phyloP scores from a whole-genome alignment of 2,329 filamentous ascomycete species.

The Knoxdaviesia proteae region DNA sequence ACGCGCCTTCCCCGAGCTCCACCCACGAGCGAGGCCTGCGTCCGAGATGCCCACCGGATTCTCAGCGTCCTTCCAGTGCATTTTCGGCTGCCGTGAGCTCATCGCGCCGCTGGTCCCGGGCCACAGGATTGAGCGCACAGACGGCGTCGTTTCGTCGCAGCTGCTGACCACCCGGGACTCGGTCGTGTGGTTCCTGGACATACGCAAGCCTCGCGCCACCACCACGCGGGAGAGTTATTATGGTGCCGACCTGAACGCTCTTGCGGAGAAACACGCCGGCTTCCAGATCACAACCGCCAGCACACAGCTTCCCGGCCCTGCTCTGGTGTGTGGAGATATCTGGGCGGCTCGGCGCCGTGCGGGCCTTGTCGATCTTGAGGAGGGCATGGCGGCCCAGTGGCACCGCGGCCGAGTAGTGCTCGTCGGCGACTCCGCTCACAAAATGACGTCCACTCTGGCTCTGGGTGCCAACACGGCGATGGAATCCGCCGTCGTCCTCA shows the following conservation, averaged over 20 bases:
- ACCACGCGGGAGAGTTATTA: not conserved
- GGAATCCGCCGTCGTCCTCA: conserved; percentile 8
- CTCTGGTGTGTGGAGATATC: not conserved
- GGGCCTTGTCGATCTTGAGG: conserved; percentile 11
- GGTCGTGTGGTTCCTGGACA: not conserved
- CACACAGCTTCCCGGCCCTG: too few relatives aligned
- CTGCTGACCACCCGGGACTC: not conserved
- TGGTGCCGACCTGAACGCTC: not conserved
- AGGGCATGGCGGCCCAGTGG: conserved; percentile 12
- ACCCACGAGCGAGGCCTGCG: too few relatives aligned
- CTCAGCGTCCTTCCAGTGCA: not conserved
- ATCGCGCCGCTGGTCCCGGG: not conserved
- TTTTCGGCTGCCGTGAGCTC: not conserved
- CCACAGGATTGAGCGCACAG: not conserved
- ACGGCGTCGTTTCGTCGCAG: not conserved
- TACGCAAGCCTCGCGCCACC: not conserved
- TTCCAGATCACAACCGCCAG: not conserved
- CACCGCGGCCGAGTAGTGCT: conserved; percentile 12
- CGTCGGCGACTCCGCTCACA: conserved; percentile 13
- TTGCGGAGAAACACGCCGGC: not conserved
- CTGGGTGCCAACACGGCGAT: conserved; percentile 14
- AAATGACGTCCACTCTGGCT: conserved; percentile 13
- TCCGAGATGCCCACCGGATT: not conserved
- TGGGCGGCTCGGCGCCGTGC: not conserved
- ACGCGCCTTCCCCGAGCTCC: too few relatives aligned